These are phyloP conservation scores for Beauveria sp. DNA, from an alignment of 2,329 filamentous ascomycete species.

Conservation along the genomic window DNA sequence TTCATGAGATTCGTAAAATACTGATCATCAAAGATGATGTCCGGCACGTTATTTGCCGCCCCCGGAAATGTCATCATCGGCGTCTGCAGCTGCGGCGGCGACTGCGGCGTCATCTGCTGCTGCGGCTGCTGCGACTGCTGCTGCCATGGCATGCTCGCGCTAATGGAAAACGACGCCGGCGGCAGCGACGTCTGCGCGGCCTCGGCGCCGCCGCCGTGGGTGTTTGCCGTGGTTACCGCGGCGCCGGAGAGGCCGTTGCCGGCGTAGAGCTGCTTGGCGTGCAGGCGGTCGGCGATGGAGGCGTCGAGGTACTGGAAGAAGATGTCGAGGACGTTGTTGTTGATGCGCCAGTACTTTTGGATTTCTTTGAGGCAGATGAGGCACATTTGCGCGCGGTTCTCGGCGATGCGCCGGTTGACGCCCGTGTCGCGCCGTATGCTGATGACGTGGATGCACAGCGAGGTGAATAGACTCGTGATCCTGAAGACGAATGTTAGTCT, in stretches of 20 bases:
- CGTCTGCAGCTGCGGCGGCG: not conserved
- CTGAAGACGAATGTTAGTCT: slow-evolving; percentile 9
- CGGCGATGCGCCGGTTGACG: slow-evolving; percentile 26
- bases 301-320: slow-evolving; percentile 31
- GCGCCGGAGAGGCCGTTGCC: slow-evolving; percentile 2
- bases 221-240: not conserved
- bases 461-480: slow-evolving; percentile 30
- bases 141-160: slow-evolving; percentile 4
- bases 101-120: not conserved
- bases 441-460: slow-evolving; percentile 31
- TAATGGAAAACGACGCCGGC: not conserved
- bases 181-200: not conserved
- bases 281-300: slow-evolving; percentile 28
- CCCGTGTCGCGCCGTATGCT: slow-evolving; percentile 26
- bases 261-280: slow-evolving; percentile 15
- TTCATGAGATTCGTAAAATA: slow-evolving; percentile 28
- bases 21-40: slow-evolving; percentile 26
- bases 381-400: slow-evolving; percentile 30
- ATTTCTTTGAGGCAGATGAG: slow-evolving; percentile 30
- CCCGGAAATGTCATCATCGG: not conserved
- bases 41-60: slow-evolving; percentile 11
- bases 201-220: slow-evolving; percentile 1
- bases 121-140: not conserved
- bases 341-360: slow-evolving; percentile 33
- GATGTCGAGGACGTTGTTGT: slow-evolving; percentile 30